phyloP scores from a whole-genome alignment of 75 land plant species.

The Picea glauca region DNA sequence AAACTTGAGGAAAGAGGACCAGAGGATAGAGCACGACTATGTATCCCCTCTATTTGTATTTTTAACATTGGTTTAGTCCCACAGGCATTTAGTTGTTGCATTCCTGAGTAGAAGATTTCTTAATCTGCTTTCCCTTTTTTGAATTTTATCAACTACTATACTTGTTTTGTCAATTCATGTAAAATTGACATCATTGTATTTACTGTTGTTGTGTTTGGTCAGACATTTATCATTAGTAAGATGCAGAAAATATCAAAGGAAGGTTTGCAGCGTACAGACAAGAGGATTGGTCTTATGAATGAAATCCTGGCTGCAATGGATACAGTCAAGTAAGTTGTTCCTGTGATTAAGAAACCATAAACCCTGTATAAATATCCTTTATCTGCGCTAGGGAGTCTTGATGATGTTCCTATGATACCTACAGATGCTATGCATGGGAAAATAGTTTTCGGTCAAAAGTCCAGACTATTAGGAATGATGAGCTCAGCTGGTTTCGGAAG shows the following conservation, averaged over 20 bases:
- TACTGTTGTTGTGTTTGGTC: conserved; percentile 6
- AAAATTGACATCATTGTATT: conserved; percentile 6
- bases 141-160: not conserved
- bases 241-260: conserved; percentile 79
- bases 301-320: conserved; percentile 97
- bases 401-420: not conserved
- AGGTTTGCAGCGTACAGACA: conserved; percentile 93
- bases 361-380: not conserved
- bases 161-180: not conserved
- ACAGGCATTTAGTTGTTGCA: no score
- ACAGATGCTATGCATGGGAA: conserved; percentile 98
- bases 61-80: no score
- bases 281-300: conserved; percentile 91
- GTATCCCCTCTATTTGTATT: no score
- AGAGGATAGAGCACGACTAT: no score
- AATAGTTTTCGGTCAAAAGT: conserved; percentile 82
- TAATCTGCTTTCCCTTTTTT: not conserved
- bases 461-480: conserved; percentile 65
- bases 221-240: conserved; percentile 79
- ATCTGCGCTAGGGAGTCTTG: not conserved
- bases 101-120: not conserved
- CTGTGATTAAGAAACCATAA: not conserved
- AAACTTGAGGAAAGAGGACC: no score
- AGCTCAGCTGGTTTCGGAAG: conserved; percentile 88
- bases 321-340: conserved; percentile 72